Conservation (phyloP, 2,329 filamentous ascomycete genomes). For the Talaromyces rugulosus region DNA sequence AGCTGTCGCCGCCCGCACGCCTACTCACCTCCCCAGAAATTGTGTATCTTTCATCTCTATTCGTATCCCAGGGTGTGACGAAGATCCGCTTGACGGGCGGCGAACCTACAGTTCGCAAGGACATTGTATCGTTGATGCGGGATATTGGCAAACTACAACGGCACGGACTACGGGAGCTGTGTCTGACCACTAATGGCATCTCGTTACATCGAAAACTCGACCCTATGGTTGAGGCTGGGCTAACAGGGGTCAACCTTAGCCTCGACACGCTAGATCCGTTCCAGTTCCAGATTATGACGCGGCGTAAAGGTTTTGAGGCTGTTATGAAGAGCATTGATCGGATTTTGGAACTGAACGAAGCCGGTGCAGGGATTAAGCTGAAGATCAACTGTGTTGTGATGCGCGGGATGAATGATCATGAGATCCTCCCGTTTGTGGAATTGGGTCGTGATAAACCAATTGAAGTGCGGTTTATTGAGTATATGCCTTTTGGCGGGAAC, state of each 20-base stretch:
- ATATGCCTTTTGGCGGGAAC: conserved; percentile 99
- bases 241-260: conserved; percentile 91
- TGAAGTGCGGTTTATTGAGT: conserved; percentile 97
- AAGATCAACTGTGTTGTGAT: conserved; percentile 99
- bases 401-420: conserved; percentile 86
- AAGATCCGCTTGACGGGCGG: conserved; percentile 95
- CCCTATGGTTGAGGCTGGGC: conserved; percentile 82
- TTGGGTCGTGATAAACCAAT: conserved; percentile 80
- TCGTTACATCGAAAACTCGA: conserved; percentile 87
- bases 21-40: conserved; percentile 95
- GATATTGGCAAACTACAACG: conserved; percentile 74
- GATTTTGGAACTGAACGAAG: conserved; percentile 80
- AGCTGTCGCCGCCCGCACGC: conserved; percentile 72
- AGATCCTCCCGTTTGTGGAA: conserved; percentile 87
- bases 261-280: conserved; percentile 93
- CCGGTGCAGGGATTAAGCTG: conserved; percentile 80
- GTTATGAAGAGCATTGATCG: conserved; percentile 87
- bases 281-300: conserved; percentile 95
- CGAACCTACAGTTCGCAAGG: conserved; percentile 86
- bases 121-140: conserved; percentile 87
- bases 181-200: conserved; percentile 94
- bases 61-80: conserved; percentile 88
- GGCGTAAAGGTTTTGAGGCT: conserved; percentile 84
- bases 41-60: conserved; percentile 81
- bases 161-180: conserved; percentile 78